A percentile compares a stretch with the other conserved stretches of the same genome.
phyloP scores from a whole-genome alignment of 2,329 filamentous ascomycete species.

The Penicillium polonicum region DNA sequence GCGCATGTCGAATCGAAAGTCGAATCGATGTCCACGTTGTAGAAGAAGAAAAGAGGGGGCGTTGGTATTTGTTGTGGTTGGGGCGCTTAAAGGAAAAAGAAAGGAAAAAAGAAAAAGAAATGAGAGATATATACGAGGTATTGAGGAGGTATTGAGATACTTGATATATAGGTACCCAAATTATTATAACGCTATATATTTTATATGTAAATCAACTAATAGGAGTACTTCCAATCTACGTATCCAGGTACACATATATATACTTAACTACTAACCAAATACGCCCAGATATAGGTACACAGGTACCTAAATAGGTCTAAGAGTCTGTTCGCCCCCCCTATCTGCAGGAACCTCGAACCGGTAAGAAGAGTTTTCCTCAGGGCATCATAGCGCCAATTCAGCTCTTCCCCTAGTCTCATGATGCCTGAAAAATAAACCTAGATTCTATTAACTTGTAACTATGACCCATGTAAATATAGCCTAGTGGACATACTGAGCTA shows the following conservation, averaged over 20 bases:
- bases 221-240: not conserved
- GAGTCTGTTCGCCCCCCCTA: slow-evolving; percentile 2
- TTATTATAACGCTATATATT: not conserved
- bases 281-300: too few species aligned
- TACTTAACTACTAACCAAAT: too few species aligned
- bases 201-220: not conserved
- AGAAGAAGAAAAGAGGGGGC: not conserved
- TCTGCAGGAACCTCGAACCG: slow-evolving; percentile 27
- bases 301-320: not conserved
- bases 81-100: slow-evolving; percentile 26
- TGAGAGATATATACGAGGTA: too few species aligned
- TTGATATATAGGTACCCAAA: not conserved
- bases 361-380: slow-evolving; percentile 13
- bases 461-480: not conserved
- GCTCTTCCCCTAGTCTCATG: slow-evolving; percentile 1
- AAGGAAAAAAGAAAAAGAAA: slow-evolving; percentile 12
- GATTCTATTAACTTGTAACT: not conserved
- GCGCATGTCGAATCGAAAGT: not conserved
- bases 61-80: slow-evolving; percentile 18
- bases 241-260: not conserved
- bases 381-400: not conserved
- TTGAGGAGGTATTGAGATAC: not conserved
- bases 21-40: not conserved
- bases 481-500: not conserved
- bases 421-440: not conserved